Conservation (phyloP, 257 asterid genomes). For the Primulina huaijiensis region DNA sequence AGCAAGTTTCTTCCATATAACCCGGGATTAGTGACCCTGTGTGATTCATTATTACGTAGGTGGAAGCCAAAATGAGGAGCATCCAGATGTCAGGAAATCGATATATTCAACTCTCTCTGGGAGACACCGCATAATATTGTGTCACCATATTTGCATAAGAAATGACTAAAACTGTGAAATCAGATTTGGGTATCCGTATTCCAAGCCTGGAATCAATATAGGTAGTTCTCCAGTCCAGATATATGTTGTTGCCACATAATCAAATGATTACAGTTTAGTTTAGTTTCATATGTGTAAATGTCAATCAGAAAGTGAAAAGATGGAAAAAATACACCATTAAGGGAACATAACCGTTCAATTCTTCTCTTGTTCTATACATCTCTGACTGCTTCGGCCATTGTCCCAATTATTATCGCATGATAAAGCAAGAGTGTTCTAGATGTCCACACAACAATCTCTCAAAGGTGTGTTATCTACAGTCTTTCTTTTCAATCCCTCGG, state of each 20-base stretch:
- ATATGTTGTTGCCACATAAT: too few species aligned
- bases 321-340: background rate
- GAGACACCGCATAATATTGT: background rate
- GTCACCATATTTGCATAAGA: background rate
- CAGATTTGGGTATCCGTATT: background rate
- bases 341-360: background rate
- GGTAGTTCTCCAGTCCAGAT: too few species aligned
- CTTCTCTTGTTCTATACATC: conserved; percentile 3
- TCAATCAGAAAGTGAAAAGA: background rate
- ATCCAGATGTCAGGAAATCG: background rate
- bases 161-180: background rate
- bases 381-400: background rate
- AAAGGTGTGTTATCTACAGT: background rate
- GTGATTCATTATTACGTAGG: background rate
- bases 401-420: background rate
- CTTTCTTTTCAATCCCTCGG: background rate
- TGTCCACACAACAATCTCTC: background rate
- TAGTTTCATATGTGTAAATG: background rate
- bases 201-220: background rate
- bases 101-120: background rate
- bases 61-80: background rate
- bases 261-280: background rate
- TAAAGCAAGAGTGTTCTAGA: background rate
- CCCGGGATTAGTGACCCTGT: background rate
- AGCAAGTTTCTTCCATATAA: conserved; percentile 5